Evolutionary conservation across 768 basidiomycete genomes (phyloP).

Genomic region (Calocybe gangraenosa): DNA sequence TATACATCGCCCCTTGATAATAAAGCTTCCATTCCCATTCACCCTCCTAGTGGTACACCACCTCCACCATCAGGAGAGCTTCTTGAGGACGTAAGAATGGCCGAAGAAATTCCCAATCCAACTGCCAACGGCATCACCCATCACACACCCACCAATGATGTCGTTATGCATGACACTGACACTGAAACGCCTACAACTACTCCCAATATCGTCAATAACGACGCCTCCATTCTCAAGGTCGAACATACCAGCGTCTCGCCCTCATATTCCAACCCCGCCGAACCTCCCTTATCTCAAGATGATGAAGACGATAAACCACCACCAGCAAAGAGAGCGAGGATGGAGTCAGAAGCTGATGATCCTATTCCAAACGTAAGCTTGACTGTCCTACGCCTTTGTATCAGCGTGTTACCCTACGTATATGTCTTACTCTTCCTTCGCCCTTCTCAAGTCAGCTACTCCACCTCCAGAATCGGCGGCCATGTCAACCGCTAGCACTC

Average conservation of each 20-base stretch:
- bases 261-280: constrained; percentile 29
- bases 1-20: constrained; percentile 20
- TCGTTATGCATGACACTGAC: constrained; percentile 37
- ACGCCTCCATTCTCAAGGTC: constrained; percentile 35
- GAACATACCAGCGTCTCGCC: constrained; percentile 31
- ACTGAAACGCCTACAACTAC: constrained; percentile 36
- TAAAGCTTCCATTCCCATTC: constrained; percentile 39
- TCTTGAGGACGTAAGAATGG: constrained; percentile 55
- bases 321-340: constrained; percentile 80
- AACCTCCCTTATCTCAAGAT: constrained; percentile 25
- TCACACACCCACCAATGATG: constrained; percentile 26
- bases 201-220: constrained; percentile 30
- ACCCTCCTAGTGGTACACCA: constrained; percentile 42
- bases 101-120: constrained; percentile 30
- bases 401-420: constrained; percentile 49
- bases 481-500: constrained; percentile 30
- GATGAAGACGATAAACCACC: constrained; percentile 65
- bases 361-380: constrained; percentile 70
- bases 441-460: constrained; percentile 62
- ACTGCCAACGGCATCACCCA: constrained; percentile 28
- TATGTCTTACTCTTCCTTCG: constrained; percentile 19
- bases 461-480: constrained; percentile 63
- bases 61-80: constrained; percentile 38
- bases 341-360: constrained; percentile 72
- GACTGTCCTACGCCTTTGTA: constrained; percentile 41